These are phyloP conservation scores for Euphorbia schlechtendalii DNA, from an alignment of 441 rosid species.

Conservation along the genomic window DNA sequence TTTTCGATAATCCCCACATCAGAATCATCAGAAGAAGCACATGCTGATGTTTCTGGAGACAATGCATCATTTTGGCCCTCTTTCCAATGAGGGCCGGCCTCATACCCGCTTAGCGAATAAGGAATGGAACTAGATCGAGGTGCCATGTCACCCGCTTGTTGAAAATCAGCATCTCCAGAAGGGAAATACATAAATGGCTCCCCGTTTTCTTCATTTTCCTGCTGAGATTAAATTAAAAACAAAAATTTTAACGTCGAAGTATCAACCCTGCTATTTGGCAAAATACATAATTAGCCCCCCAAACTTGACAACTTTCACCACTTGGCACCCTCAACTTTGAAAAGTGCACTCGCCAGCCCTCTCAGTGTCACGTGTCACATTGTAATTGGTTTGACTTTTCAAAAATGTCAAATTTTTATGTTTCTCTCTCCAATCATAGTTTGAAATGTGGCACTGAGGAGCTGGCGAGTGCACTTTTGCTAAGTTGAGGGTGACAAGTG, in stretches of 20 bases:
- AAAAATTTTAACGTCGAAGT: not conserved
- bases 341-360: too few relatives aligned
- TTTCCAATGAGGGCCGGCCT: constrained; percentile 48
- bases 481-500: too few relatives aligned
- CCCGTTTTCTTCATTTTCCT: constrained; percentile 46
- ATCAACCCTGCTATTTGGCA: not conserved
- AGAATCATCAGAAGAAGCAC: constrained; percentile 48
- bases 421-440: too few relatives aligned
- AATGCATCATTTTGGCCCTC: constrained; percentile 36
- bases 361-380: too few relatives aligned
- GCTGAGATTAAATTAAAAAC: constrained; percentile 26
- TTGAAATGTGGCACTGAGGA: too few relatives aligned
- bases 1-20: constrained; percentile 56
- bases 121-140: constrained; percentile 29
- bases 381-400: too few relatives aligned
- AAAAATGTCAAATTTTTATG: too few relatives aligned
- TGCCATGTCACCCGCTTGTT: constrained; percentile 33
- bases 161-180: constrained; percentile 47
- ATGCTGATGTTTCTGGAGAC: constrained; percentile 41
- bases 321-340: too few relatives aligned
- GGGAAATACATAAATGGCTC: constrained; percentile 45
- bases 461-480: too few relatives aligned
- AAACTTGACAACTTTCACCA: too few relatives aligned
- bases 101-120: constrained; percentile 32
- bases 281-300: too few relatives aligned